Conservation (phyloP, 164 flowering plant genomes). For the Vitis vinifera region ASM3070453v1 NC_081815.1:9506501-9507000, state of each 20-base stretch:
- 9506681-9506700: conserved; percentile 21
- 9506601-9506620: conserved; percentile 59
- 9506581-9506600: conserved; percentile 43
- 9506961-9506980: background rate
- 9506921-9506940: background rate
- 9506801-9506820: too few relatives aligned
- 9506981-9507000: background rate
- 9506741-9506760: too few relatives aligned
- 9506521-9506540: conserved; percentile 39
- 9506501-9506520: conserved; percentile 51
- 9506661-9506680: conserved; percentile 31
- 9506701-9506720: background rate
- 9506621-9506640: conserved; percentile 59
- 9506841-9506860: too few relatives aligned
- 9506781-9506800: too few relatives aligned
- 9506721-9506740: too few relatives aligned
- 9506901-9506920: too few relatives aligned
- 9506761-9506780: too few relatives aligned
- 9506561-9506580: conserved; percentile 34
- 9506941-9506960: background rate
- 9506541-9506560: conserved; percentile 50
- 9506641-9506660: conserved; percentile 32
- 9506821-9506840: too few relatives aligned
- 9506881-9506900: too few relatives aligned
- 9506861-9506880: too few relatives aligned